These are phyloP conservation scores for Fagopyrum homotropicum DNA, from an alignment of 148 eudicot species.

Conservation along the genomic window DNA sequence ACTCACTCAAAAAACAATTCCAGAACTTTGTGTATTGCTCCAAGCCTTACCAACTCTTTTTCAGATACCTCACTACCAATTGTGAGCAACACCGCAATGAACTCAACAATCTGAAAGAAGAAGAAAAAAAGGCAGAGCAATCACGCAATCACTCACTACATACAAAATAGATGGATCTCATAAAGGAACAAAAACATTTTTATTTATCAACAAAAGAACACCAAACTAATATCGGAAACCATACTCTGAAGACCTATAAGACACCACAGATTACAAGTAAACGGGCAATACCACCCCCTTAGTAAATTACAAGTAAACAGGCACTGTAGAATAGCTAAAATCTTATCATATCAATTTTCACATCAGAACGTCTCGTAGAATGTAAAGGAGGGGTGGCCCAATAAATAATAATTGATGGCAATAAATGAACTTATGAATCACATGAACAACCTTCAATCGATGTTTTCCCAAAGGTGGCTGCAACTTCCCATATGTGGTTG, in stretches of 20 bases:
- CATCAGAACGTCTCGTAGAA: background rate
- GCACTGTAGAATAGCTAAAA: background rate
- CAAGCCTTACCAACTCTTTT: constrained; percentile 74
- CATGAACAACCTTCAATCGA: constrained; percentile 66
- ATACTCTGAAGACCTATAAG: background rate
- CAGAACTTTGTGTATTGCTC: constrained; percentile 62
- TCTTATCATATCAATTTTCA: background rate
- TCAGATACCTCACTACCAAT: constrained; percentile 78
- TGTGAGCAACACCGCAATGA: constrained; percentile 71
- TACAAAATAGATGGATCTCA: background rate
- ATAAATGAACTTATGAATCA: background rate
- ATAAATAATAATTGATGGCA: background rate
- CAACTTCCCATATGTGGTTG: constrained; percentile 85
- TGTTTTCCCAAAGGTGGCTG: constrained; percentile 96
- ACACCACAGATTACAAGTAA: background rate
- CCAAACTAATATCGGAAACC: background rate
- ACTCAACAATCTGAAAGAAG: constrained; percentile 81
- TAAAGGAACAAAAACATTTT: too few species aligned
- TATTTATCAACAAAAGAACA: background rate
- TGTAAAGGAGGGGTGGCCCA: background rate
- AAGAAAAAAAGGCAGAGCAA: background rate
- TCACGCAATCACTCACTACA: background rate
- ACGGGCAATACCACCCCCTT: background rate
- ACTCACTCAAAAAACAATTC: constrained; percentile 75
- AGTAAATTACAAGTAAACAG: background rate